phyloP scores from a whole-genome alignment of 805 yeast species.

The Maudiozyma barnettii region DNA sequence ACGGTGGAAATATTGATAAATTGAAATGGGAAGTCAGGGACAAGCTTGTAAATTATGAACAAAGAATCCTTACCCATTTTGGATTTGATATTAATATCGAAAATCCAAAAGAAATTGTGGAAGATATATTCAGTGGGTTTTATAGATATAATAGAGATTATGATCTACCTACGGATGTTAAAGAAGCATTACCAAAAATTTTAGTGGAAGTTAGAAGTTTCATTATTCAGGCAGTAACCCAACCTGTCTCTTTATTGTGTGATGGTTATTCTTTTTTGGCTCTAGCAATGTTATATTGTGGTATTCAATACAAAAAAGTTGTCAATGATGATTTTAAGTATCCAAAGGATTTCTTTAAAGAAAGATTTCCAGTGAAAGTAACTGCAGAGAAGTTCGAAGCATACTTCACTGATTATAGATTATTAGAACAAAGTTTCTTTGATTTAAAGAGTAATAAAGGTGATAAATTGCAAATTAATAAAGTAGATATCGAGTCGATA shows the following conservation, averaged over 20 bases:
- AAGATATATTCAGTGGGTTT: constrained; percentile 28
- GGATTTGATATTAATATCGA: constrained; percentile 29
- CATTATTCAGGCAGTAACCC: constrained; percentile 30
- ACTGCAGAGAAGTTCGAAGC: constrained; percentile 17
- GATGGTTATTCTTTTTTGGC: constrained; percentile 27
- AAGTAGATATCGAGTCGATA: constrained; percentile 16
- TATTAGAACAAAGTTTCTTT: constrained; percentile 28
- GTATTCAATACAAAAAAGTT: constrained; percentile 22
- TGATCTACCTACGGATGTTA: constrained; percentile 22
- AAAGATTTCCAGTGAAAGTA: constrained; percentile 20
- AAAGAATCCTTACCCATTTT: constrained; percentile 22
- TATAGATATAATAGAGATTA: constrained; percentile 25
- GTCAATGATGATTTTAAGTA: constrained; percentile 22
- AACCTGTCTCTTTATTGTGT: constrained; percentile 28
- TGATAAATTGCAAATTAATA: constrained; percentile 19
- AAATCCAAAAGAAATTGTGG: constrained; percentile 29
- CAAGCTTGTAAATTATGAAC: constrained; percentile 26
- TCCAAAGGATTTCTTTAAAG: constrained; percentile 24
- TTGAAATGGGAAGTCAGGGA: constrained; percentile 31
- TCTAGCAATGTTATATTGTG: constrained; percentile 24
- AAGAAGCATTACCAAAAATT: constrained; percentile 22
- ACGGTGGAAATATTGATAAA: constrained; percentile 25
- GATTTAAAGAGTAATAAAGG: constrained; percentile 29
- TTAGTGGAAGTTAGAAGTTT: constrained; percentile 28
- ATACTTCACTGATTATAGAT: constrained; percentile 22